Base-by-base conservation (phyloP, 1,284 basidiomycete species). In the Bjerkandera adusta region DNA sequence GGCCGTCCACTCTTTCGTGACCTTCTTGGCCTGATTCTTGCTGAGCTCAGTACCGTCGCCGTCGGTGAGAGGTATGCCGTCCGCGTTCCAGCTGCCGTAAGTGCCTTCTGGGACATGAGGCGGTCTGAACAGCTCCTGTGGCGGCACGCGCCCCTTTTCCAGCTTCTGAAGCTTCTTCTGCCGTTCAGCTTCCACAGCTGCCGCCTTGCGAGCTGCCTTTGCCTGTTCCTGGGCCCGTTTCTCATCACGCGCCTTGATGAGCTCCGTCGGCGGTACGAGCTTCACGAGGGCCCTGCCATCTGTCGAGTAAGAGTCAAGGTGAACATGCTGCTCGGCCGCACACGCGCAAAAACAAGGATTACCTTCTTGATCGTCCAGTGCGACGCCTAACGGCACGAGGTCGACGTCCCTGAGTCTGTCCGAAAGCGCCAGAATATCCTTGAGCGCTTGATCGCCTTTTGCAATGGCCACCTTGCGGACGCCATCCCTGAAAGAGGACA, bases 281-380 rank as follows among this genome's bases (percentile, higher is more conserved):
- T 99, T 99, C 56, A 98, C 89, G 35, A 99, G 80, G 3, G 95
- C 94, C 57, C 84, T 85, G n/a, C 94, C 94, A 71, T 94, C 93
- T 91, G 51, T 32, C 26, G 20, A 43, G 33, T 16, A 16, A 13
- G 32, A 34, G 20, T 8, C 21, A 32, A 12, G 21, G 10, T 4
- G 20, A 43, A 3, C 13, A 36, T 11, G 15, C 5, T 7, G n/a
- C 15, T 6, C 32, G n/a, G n/a, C n/a, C n/a, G 41, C 52, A 43
- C 10, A 26, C 16, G 40, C 44, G 12, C 43, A 5, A 22, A 24
- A 45, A 43, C 13, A 46, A 37, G 21, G 59, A 67, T 57, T 56
- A 84, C 94, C 92, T 71, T 94, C 92, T 71, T 94, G 92, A 68
- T 99, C 97, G 62, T 99, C 97, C 34, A 99, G 73, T 8, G 94